Evolutionary conservation across 2,329 filamentous ascomycete species (phyloP), one percentile per base, ranked within the genome.

Genomic region (Alternaria sp.): DNA sequence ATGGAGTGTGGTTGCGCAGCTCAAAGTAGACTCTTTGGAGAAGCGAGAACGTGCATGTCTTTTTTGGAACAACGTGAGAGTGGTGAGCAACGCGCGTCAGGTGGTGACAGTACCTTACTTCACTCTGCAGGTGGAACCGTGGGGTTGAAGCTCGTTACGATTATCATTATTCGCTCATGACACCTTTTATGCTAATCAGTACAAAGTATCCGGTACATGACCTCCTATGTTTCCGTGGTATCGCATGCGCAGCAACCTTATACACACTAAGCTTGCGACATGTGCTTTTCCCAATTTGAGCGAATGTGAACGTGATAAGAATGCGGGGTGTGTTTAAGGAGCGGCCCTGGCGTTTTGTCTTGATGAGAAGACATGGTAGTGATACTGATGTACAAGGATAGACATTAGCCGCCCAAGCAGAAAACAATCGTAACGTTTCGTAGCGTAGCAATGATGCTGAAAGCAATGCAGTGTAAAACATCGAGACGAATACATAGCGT

Each of bases 331-430:
- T 58, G 43, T 23, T 21, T 63, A 70, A 69, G 28, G 69, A 71
- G 57, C 64, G 67, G 65, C 67, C 69, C 67, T 71, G 67, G 55
- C 67, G 57, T 67, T 56, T 44, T 59, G 65, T 58, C 61, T 64
- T 49, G 20, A 33, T 50, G 18, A 47, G 30, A 63, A 51, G 44
- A 26, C n/a, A 18, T n/a, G 21, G 44, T 56, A 49, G 18, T 28
- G n/a, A 63, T 59, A 55, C 11, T 44, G 45, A 11, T 25, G 33
- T 47, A 18, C 28, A 30, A 15, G 15, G n/a, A 55, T 15, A 58
- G 9, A 53, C 25, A 30, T 37, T 21, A 45, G 7, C 60, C 28
- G n/a, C 56, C 33, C 45, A 21, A 15, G 61, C 21, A 28, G 46
- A 41, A 11, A 46, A 47, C 3, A 25, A 30, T 51, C 37, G n/a